Evolutionary conservation across 306 rosid species (phyloP).

Genomic region (Acacia acuminata): DNA sequence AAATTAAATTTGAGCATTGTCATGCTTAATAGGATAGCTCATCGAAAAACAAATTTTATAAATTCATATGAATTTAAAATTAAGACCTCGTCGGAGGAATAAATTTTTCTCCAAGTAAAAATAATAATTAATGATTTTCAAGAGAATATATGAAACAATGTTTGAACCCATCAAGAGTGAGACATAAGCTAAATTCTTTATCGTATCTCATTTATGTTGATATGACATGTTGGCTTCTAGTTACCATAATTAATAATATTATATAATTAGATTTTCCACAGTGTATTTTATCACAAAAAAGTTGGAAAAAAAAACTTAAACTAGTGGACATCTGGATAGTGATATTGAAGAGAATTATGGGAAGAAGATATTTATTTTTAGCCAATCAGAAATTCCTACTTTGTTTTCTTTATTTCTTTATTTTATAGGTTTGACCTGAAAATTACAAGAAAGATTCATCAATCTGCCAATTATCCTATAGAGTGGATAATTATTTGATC

Average conservation of each 20-base stretch:
- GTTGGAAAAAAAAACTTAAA: neutral
- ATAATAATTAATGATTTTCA: too few relatives aligned
- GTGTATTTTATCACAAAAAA: neutral
- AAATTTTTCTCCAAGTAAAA: too few relatives aligned
- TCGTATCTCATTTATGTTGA: neutral
- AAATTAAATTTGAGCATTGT: too few relatives aligned
- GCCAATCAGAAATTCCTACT: neutral
- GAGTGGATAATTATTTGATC: neutral
- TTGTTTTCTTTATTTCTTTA: too few relatives aligned
- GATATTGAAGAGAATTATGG: neutral
- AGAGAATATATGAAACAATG: too few relatives aligned
- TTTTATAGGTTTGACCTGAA: neutral
- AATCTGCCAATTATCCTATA: neutral
- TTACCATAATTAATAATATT: neutral
- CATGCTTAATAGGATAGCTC: too few relatives aligned
- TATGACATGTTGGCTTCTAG: neutral
- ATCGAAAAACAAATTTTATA: too few relatives aligned
- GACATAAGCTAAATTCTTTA: neutral
- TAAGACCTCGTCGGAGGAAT: too few relatives aligned
- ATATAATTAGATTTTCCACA: neutral
- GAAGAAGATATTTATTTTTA: too few relatives aligned
- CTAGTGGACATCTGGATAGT: neutral
- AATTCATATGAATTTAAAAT: too few relatives aligned
- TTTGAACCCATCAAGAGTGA: too few relatives aligned
- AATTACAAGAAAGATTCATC: neutral